Conservation (phyloP, 2,329 filamentous ascomycete species). For the Colletotrichum sp. region DNA sequence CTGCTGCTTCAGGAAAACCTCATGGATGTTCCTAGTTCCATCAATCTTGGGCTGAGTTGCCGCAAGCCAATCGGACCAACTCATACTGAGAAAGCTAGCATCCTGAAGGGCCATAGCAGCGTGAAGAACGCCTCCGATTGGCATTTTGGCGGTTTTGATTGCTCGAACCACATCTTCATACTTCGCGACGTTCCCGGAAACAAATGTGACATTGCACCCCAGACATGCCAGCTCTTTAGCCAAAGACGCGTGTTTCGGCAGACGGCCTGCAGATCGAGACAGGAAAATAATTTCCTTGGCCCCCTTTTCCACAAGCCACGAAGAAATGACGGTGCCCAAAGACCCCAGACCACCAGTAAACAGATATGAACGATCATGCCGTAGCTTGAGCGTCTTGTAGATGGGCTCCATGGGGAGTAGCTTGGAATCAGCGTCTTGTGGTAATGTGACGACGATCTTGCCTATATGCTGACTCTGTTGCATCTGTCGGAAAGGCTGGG, state of each 20-base stretch:
- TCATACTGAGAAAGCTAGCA: conserved; percentile 36
- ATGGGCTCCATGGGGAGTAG: not conserved
- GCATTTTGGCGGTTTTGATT: conserved; percentile 22
- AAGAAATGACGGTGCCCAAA: conserved; percentile 28
- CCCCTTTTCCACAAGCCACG: conserved; percentile 32
- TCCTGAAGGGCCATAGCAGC: conserved; percentile 38
- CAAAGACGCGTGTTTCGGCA: conserved; percentile 9
- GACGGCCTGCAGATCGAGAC: conserved; percentile 23
- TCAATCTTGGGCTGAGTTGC: conserved; percentile 41
- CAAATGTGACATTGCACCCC: conserved; percentile 28
- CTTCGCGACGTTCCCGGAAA: conserved; percentile 35
- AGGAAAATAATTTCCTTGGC: conserved; percentile 29
- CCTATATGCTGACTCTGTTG: conserved; percentile 48
- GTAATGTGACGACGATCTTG: conserved; percentile 42
- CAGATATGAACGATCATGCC: conserved; percentile 25
- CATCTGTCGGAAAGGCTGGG: conserved; percentile 47
- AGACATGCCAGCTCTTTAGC: conserved; percentile 26
- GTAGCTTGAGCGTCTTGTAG: not conserved
- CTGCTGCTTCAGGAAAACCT: conserved; percentile 15
- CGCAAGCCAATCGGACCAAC: conserved; percentile 34
- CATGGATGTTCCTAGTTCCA: conserved; percentile 47
- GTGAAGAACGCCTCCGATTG: conserved; percentile 44
- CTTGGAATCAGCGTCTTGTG: not conserved
- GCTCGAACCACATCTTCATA: conserved; percentile 29
- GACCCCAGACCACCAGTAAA: conserved; percentile 35